Evolutionary conservation across 192 early-diverging fungal species (phyloP), one percentile per base, ranked within the genome.

Genomic region (Entomortierella beljakovae): DNA sequence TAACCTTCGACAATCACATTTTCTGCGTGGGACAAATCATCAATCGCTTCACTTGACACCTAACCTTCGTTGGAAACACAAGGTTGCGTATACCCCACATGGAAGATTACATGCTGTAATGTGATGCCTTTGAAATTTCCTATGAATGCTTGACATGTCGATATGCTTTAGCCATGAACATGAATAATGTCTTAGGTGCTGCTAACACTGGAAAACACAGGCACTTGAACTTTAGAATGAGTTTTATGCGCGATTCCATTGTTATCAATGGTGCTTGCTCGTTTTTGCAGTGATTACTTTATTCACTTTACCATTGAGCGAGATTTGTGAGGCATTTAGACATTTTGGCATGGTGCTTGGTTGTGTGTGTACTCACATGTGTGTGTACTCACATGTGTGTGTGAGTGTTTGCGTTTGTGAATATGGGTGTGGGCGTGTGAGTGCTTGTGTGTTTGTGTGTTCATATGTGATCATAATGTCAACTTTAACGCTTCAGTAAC

Each of bases 1-100:
- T 46, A 20, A 15, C 5, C 43, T 16, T 46, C 15, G 43, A 10
- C 43, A 40, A 15, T 25, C 49, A 51, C 18, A 51, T 51, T 51
- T 13, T 40, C 43, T 3, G 43, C 43, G 20, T 2, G 11, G 15
- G 15, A 20, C 43, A 46, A 15, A 2, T 15, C 3, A 5, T 46
- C 43, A 4, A 46, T 46, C 43, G 15, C 43, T 46, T 28, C 55
- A 6, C 20, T 32, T 57, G 28, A 22, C 1, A 29, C 49, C 42
- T 18, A 8, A 25, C 50, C 32, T 51, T 35, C 1, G 5, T 26
- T 18, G 57, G 57, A 42, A 28, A 60, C 79, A 57, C 52, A 59
- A 68, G 67, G 57, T 70, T 70, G 71, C 56, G 80, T 75, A 68
- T 69, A 60, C 60, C 43, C 34, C 26, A 49, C 51, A 3, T 43